Evolutionary conservation across 2,329 filamentous ascomycete genomes (phyloP), one percentile per base, ranked within the genome.

Genomic region (Volutella citrinella): DNA sequence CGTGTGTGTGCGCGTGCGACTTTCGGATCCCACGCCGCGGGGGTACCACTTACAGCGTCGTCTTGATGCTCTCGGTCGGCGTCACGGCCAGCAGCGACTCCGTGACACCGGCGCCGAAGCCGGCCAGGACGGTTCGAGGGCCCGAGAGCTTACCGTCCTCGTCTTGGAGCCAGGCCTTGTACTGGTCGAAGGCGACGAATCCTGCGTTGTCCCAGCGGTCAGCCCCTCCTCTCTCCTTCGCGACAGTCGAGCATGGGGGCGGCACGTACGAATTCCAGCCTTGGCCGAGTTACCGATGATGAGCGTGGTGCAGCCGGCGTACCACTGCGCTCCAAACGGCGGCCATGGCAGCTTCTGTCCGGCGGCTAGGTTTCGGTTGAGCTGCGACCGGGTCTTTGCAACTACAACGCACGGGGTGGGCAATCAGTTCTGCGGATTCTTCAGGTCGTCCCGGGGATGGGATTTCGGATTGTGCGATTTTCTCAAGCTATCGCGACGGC

Each of bases 21-120:
- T n/a, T n/a, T n/a, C n/a, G n/a, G n/a, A 22, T 22, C 20, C 12
- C 20, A 8, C 12, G 20, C 20, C 6, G n/a, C 3, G 14, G 13
- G 23, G 7, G 9, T 17, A 14, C 3, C 2, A 21, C 45, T 34
- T 59, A 85, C 76, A 98, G 70, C 50, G 94, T 94, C 31, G 93
- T 98, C 73, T 98, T 98, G 66, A 98, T 96, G 55, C 87, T 94
- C 68, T 98, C 93, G 39, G 94, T 96, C 0, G 93, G 93, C 20
- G 93, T 98, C 20, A 98, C 93, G 10, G 93, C 93, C 4, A 98
- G 68, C 32, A 96, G 67, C 5, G 87, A 94, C 68, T 98, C 93
- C 4, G 91, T 97, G 32, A 95, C 86, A 36, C 93, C 93, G 8
- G 93, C 93, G 39, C 91, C 87, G 56, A 98, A 95, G 4, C 93